A percentile compares a stretch with the other conserved stretches of the same genome.
phyloP scores from a whole-genome alignment of 306 rosid species.

The Dryas octopetala region DNA sequence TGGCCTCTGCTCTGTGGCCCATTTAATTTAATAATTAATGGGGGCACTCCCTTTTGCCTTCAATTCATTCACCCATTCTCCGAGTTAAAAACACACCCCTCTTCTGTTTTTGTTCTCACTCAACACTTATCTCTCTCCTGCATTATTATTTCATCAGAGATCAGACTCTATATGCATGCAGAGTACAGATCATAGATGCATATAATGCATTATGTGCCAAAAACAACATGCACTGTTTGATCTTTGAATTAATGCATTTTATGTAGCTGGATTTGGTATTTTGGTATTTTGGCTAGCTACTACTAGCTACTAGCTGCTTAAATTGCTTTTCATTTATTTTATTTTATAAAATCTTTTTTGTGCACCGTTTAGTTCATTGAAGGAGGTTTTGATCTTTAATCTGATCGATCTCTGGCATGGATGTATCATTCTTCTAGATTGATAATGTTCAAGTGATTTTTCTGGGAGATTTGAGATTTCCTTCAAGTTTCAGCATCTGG shows the following conservation, averaged over 20 bases:
- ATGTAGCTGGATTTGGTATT: neutral
- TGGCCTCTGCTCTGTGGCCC: neutral
- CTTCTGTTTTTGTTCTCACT: neutral
- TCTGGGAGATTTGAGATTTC: neutral
- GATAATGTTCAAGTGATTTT: no score
- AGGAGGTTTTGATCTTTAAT: neutral
- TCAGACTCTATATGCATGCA: neutral
- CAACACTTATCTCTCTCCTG: neutral
- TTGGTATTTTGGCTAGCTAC: neutral
- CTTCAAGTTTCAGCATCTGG: conserved; percentile 6
- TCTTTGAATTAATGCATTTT: neutral
- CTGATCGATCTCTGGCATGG: neutral
- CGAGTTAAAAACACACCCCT: neutral
- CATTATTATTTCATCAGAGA: neutral
- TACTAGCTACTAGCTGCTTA: no score
- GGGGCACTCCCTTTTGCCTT: neutral
- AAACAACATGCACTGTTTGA: neutral
- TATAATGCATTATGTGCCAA: neutral
- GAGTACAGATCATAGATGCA: neutral
- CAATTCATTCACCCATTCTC: neutral
- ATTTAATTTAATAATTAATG: neutral
- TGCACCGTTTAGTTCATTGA: no score
- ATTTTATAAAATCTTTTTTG: neutral
- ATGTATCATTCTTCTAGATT: neutral
- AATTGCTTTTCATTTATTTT: neutral